These are phyloP conservation scores for Groenewaldozyma sp. DNA, from an alignment of 1,139 yeast species.

Conservation along the genomic window DNA sequence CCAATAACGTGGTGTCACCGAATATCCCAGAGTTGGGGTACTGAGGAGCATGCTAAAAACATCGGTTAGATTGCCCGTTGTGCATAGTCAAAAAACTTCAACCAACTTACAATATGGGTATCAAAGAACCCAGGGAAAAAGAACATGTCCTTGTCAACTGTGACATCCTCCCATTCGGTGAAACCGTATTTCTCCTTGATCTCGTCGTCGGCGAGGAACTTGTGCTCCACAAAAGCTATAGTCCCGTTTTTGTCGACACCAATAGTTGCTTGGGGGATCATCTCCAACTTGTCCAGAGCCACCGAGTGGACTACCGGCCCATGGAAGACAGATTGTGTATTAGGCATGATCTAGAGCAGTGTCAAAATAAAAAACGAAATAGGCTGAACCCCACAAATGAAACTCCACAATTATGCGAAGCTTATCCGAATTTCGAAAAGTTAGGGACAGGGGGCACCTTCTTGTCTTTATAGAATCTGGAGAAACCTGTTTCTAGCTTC, in stretches of 20 bases:
- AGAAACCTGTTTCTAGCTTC: too few species aligned
- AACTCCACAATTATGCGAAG: too few species aligned
- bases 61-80: slow-evolving; percentile 1
- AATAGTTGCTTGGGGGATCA: slow-evolving; percentile 40
- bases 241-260: slow-evolving; percentile 46
- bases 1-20: slow-evolving; percentile 72
- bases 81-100: background rate
- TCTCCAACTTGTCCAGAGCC: slow-evolving; percentile 38
- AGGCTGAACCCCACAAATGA: too few species aligned
- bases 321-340: slow-evolving; percentile 33
- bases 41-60: slow-evolving; percentile 69
- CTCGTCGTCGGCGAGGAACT: slow-evolving; percentile 12
- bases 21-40: slow-evolving; percentile 92
- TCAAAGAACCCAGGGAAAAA: slow-evolving; percentile 90
- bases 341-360: too few species aligned
- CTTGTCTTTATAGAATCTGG: too few species aligned
- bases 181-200: slow-evolving; percentile 17
- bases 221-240: slow-evolving; percentile 35
- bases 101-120: slow-evolving; percentile 52
- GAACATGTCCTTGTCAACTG: slow-evolving; percentile 32
- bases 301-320: slow-evolving; percentile 57
- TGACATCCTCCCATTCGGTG: slow-evolving; percentile 9
- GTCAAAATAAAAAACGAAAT: too few species aligned
- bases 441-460: too few species aligned
- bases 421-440: too few species aligned